Base-by-base conservation (phyloP, 1,284 basidiomycete genomes). In the Thecaphora thlaspeos region DNA sequence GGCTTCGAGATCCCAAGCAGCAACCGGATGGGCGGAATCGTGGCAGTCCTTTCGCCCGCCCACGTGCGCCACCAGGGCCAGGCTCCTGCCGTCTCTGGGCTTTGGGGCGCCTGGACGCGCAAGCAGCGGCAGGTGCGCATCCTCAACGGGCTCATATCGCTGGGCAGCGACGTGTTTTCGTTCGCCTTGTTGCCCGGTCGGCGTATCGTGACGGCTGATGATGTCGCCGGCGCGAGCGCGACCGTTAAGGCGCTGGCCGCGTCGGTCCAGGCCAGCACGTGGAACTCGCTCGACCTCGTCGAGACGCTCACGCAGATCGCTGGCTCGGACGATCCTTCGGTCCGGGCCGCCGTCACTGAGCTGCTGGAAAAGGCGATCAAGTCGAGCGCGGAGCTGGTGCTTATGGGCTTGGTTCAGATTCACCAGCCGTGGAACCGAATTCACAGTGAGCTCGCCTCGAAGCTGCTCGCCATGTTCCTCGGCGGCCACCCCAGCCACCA, bases 241-340 rank as follows among this genome's bases (percentile, higher is more conserved):
- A 89, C 89, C 18, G 90, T 91, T 81, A 88, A 90, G 76, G 84
- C 87, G 14, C 81, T 90, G 49, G 65, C 54, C 26, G 44, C 57
- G 3, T 87, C 90, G 64, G 89, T 94, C 19, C 90, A 94, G 75
- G 86, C 85, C 2, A 89, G 90, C 66, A 87, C 90, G 0, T 97
- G 93, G 92, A 97, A 97, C 78, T 90, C 90, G 11, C 81, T 93
- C 17, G 92, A 95, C 66, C 81, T 97, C 32, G 89, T 95, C 61
- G 87, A 91, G 76, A 88, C 93, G 84, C 43, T 84, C 81, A 63
- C 88, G 47, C 90, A 95, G 69, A 89, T 96, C 83, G 80, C 96
- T 40, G 91, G 94, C 73, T 90, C 91, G 67, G 92, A 91, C 0
- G 85, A 91, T 3, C 61, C 66, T 24, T 56, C 70, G 37, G 53